Percentiles rank a stretch among this genome's conserved stretches.
Conservation (phyloP, 2,329 filamentous ascomycete species). For the Penicillium sp. region DNA sequence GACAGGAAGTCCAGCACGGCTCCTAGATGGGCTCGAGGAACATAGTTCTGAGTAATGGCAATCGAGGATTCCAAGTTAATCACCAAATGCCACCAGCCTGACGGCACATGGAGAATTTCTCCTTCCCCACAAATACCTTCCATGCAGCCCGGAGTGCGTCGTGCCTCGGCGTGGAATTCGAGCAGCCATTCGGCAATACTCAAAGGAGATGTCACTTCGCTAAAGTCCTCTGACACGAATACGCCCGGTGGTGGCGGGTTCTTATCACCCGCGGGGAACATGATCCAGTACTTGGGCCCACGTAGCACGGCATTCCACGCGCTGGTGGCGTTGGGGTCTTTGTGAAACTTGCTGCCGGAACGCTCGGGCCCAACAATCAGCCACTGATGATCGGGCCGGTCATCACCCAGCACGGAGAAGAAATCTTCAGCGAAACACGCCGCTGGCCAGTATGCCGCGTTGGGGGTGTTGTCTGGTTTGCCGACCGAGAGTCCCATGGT, state of each 20-base stretch:
- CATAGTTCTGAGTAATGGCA: constrained; percentile 92
- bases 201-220: constrained; percentile 87
- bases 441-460: constrained; percentile 70
- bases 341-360: constrained; percentile 92
- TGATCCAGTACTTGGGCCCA: constrained; percentile 96
- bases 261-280: constrained; percentile 72
- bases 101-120: constrained; percentile 87
- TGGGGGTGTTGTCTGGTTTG: constrained; percentile 33
- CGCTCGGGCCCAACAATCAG: constrained; percentile 82
- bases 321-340: constrained; percentile 64
- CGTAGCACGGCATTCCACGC: constrained; percentile 93
- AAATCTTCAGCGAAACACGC: constrained; percentile 81
- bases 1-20: constrained; percentile 75
- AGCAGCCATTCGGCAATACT: constrained; percentile 97
- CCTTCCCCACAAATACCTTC: constrained; percentile 81
- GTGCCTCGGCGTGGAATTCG: constrained; percentile 79
- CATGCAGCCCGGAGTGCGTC: constrained; percentile 67
- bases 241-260: constrained; percentile 75
- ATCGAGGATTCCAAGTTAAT: constrained; percentile 81
- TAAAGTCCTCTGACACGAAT: constrained; percentile 80
- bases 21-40: constrained; percentile 67
- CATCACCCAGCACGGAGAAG: constrained; percentile 70
- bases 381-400: constrained; percentile 86
- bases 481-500: constrained; percentile 74
- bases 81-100: constrained; percentile 95